phyloP scores from a whole-genome alignment of 1,284 basidiomycete species.

The Tilletiaria anomala region DNA sequence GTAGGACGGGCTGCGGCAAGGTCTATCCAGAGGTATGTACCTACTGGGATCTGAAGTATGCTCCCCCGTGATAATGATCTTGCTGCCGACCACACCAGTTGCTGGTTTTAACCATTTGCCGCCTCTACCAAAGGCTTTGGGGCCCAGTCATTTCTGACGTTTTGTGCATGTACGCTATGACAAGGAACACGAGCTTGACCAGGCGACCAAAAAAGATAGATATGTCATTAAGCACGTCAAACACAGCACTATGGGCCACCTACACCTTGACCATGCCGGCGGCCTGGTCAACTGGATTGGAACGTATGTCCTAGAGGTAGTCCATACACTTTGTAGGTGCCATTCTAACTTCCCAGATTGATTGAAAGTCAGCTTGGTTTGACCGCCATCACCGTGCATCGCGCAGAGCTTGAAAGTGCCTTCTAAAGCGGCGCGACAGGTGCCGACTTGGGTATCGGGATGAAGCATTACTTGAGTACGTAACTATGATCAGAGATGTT shows the following conservation, averaged over 20 bases:
- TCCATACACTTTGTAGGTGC: too few species aligned
- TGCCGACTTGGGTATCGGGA: constrained; percentile 24
- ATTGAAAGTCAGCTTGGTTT: too few species aligned
- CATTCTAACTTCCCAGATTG: too few species aligned
- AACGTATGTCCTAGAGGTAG: not conserved
- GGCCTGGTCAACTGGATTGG: constrained; percentile 19
- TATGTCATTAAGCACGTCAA: constrained; percentile 25
- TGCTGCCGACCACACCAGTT: constrained; percentile 2
- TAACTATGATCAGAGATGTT: too few species aligned
- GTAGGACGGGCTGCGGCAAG: constrained; percentile 32
- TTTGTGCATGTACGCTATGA: constrained; percentile 14
- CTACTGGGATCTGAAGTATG: not conserved
- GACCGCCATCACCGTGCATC: constrained; percentile 33
- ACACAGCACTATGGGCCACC: constrained; percentile 19
- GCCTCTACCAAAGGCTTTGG: not conserved
- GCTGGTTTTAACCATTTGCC: too few species aligned
- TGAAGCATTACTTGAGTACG: constrained; percentile 24
- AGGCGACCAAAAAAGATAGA: constrained; percentile 25
- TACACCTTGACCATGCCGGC: constrained; percentile 32
- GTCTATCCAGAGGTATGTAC: constrained; percentile 11
- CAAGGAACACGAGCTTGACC: constrained; percentile 29
- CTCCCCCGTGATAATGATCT: not conserved
- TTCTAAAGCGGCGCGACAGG: constrained; percentile 26
- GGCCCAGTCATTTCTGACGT: constrained; percentile 16
- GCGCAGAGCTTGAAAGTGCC: constrained; percentile 23